These are phyloP conservation scores for Hymenoscyphus fructigenus DNA, from an alignment of 2,329 filamentous ascomycete species.

Conservation along the genomic window DNA sequence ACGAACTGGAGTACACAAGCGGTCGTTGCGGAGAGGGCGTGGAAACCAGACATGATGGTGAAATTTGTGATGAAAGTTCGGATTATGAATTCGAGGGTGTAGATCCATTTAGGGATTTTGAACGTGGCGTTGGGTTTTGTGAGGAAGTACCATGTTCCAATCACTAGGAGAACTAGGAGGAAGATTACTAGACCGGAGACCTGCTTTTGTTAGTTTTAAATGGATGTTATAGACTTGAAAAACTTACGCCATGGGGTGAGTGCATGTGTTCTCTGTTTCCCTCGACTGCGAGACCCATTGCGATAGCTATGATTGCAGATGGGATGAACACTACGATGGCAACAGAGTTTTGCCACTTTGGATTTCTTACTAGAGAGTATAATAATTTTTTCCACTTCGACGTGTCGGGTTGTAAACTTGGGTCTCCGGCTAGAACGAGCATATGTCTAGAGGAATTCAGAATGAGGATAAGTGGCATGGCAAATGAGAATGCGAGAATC, in stretches of 20 bases:
- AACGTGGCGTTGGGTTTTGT: neutral
- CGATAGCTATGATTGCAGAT: constrained; percentile 4
- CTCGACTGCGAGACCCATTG: constrained; percentile 11
- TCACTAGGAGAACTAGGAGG: too few relatives aligned
- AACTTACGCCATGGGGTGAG: constrained; percentile 13
- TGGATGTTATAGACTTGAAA: too few relatives aligned
- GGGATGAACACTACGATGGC: constrained; percentile 8
- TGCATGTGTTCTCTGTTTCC: constrained; percentile 13
- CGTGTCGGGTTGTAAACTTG: constrained; percentile 2
- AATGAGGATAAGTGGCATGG: constrained; percentile 4
- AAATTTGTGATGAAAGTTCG: neutral
- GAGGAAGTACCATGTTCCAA: neutral
- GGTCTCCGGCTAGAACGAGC: constrained; percentile 10
- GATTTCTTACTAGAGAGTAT: too few relatives aligned
- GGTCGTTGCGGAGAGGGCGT: neutral
- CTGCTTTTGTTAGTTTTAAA: too few relatives aligned
- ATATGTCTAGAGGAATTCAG: constrained; percentile 13
- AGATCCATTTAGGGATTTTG: too few relatives aligned
- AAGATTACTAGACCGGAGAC: too few relatives aligned
- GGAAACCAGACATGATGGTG: neutral
- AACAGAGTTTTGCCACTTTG: constrained; percentile 7
- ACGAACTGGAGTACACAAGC: neutral
- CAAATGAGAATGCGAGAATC: constrained; percentile 7
- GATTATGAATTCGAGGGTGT: neutral
- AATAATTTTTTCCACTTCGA: constrained; percentile 1